Evolutionary conservation across 176 grass and related monocot genomes (phyloP).

Genomic region (Elymus sibiricus): DNA sequence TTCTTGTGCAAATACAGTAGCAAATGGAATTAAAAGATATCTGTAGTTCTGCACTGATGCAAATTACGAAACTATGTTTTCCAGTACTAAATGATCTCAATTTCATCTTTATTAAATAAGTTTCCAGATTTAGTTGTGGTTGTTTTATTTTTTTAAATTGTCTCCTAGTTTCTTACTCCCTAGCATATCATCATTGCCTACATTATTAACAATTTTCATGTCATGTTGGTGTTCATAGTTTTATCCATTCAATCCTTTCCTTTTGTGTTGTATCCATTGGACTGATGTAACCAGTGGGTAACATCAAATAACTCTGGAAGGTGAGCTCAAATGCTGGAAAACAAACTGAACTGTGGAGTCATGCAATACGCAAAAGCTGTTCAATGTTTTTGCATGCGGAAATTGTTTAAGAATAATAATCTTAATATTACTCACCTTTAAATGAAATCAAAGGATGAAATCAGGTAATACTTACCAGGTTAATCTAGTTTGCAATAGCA

Average conservation of each 20-base stretch:
- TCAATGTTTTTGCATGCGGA: not conserved
- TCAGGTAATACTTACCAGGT: not conserved
- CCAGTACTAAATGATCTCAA: not conserved
- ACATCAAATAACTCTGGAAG: not conserved
- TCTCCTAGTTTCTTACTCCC: not conserved
- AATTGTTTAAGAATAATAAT: not conserved
- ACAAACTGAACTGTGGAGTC: not conserved
- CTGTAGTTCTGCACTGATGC: not conserved
- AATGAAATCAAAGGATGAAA: not conserved
- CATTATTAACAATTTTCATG: not conserved
- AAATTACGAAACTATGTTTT: conserved; percentile 3
- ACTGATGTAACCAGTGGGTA: not conserved
- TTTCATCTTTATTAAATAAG: conserved; percentile 1
- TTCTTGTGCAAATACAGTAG: not conserved
- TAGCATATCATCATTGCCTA: not conserved
- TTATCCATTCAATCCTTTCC: not conserved
- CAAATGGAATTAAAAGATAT: conserved; percentile 8
- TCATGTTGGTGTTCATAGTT: not conserved
- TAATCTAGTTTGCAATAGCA: not conserved
- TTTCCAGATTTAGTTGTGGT: not conserved
- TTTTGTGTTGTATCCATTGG: not conserved
- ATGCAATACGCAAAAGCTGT: not conserved
- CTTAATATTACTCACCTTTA: not conserved
- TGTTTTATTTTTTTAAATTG: not conserved
- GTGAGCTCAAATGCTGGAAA: not conserved